phyloP scores from a whole-genome alignment of 306 rosid species.

The Leucaena leucocephala region DNA sequence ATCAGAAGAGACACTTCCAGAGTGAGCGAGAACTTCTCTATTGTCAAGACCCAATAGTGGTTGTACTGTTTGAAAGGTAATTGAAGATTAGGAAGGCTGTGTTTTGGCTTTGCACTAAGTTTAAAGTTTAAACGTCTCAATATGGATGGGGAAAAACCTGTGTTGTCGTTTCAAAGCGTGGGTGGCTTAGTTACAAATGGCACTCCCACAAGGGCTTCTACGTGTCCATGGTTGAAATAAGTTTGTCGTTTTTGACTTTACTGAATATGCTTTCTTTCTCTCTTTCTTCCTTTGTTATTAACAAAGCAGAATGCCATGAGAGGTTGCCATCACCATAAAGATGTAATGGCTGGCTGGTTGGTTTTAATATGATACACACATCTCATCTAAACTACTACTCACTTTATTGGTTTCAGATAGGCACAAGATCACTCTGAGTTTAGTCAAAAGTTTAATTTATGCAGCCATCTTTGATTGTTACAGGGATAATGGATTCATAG shows the following conservation, averaged over 20 bases:
- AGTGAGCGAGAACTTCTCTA: constrained; percentile 29
- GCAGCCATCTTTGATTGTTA: constrained; percentile 32
- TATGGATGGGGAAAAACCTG: constrained; percentile 30
- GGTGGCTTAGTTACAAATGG: constrained; percentile 40
- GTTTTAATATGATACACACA: constrained; percentile 20
- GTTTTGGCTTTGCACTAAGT: constrained; percentile 40
- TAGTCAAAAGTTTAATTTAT: constrained; percentile 47
- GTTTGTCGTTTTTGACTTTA: constrained; percentile 44
- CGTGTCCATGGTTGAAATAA: constrained; percentile 35
- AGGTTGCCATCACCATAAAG: constrained; percentile 53
- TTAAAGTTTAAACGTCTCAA: constrained; percentile 46
- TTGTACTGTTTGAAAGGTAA: constrained; percentile 46
- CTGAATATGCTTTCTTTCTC: constrained; percentile 35
- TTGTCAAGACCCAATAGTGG: constrained; percentile 45
- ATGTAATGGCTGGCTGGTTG: constrained; percentile 34
- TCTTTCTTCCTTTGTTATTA: constrained; percentile 35
- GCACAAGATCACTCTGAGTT: constrained; percentile 45
- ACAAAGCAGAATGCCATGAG: constrained; percentile 43
- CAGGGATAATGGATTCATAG: constrained; percentile 20
- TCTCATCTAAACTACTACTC: constrained; percentile 6
- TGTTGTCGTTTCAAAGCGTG: constrained; percentile 37
- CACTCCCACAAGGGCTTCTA: constrained; percentile 33
- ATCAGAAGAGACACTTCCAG: constrained; percentile 40
- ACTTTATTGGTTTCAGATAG: constrained; percentile 51
- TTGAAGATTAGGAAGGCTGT: constrained; percentile 18